Conservation (phyloP, 2,329 filamentous ascomycete genomes). For the Penicillium palitans region DNA sequence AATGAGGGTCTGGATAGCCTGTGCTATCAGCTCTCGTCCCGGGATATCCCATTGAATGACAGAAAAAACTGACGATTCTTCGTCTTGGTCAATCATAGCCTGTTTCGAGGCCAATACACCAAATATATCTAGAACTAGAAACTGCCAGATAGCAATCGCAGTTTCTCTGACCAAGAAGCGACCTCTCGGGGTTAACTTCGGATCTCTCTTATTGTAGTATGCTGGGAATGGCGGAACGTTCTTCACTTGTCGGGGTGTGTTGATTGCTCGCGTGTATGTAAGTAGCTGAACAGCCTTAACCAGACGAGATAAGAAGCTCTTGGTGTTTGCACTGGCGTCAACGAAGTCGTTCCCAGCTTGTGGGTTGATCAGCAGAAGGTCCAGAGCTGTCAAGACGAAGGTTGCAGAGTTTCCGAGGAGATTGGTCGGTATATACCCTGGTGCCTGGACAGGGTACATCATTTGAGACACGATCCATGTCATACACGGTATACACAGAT, state of each 20-base stretch:
- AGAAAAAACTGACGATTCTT: neutral
- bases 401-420: conserved; percentile 4
- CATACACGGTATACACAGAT: conserved; percentile 13
- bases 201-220: conserved; percentile 13
- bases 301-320: conserved; percentile 3
- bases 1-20: conserved; percentile 11
- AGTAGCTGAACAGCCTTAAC: conserved; percentile 7
- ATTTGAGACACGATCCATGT: conserved; percentile 6
- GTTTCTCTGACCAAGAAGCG: conserved; percentile 25
- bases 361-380: conserved; percentile 18
- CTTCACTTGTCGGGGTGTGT: conserved; percentile 25
- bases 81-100: neutral
- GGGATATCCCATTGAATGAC: conserved; percentile 9
- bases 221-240: conserved; percentile 19
- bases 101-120: neutral
- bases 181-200: conserved; percentile 1
- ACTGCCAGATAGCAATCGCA: conserved; percentile 24
- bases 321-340: neutral
- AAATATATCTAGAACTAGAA: conserved; percentile 18
- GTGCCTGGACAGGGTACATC: neutral
- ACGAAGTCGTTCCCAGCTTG: conserved; percentile 12
- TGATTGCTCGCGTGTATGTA: conserved; percentile 20
- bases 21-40: conserved; percentile 15
- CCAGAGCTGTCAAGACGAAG: conserved; percentile 11
- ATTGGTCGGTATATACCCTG: neutral